Evolutionary conservation across 768 basidiomycete species (phyloP).

Genomic region (Leccinum broughii): DNA sequence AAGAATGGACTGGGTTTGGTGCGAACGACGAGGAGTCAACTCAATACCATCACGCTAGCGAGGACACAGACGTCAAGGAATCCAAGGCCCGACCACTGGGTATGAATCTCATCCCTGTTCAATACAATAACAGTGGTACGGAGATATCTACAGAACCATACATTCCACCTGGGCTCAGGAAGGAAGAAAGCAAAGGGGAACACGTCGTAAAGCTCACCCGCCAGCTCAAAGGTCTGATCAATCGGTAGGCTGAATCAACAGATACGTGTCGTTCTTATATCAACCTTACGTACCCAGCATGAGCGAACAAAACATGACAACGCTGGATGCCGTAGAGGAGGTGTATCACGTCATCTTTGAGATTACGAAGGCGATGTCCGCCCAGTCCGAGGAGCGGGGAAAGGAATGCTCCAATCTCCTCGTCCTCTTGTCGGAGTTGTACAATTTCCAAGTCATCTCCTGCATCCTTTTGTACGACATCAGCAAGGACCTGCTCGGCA

Average conservation of each 20-base stretch:
- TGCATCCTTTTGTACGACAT: conserved; percentile 89
- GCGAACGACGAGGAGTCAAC: conserved; percentile 5
- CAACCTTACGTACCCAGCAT: conserved; percentile 47
- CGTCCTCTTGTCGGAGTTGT: conserved; percentile 85
- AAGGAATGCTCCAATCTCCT: conserved; percentile 92
- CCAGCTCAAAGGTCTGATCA: conserved; percentile 84
- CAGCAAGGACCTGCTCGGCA: conserved; percentile 69
- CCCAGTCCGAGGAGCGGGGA: conserved; percentile 46
- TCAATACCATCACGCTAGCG: neutral
- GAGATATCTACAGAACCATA: conserved; percentile 49
- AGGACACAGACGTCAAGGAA: neutral
- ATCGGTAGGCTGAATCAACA: conserved; percentile 53
- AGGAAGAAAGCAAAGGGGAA: conserved; percentile 39
- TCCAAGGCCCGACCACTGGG: conserved; percentile 9
- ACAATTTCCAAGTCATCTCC: conserved; percentile 94
- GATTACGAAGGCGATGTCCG: conserved; percentile 28
- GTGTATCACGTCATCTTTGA: conserved; percentile 59
- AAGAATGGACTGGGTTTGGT: conserved; percentile 43
- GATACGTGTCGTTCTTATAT: neutral
- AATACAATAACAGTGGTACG: neutral
- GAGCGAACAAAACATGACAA: conserved; percentile 86
- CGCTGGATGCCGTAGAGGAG: conserved; percentile 68
- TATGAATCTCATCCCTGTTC: conserved; percentile 10
- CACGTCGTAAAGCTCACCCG: conserved; percentile 59
- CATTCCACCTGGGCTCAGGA: conserved; percentile 80